Percentiles rank a stretch among this genome's conserved stretches.
Conservation (phyloP, 2,329 filamentous ascomycete genomes). For the Talaromyces sp. region DNA sequence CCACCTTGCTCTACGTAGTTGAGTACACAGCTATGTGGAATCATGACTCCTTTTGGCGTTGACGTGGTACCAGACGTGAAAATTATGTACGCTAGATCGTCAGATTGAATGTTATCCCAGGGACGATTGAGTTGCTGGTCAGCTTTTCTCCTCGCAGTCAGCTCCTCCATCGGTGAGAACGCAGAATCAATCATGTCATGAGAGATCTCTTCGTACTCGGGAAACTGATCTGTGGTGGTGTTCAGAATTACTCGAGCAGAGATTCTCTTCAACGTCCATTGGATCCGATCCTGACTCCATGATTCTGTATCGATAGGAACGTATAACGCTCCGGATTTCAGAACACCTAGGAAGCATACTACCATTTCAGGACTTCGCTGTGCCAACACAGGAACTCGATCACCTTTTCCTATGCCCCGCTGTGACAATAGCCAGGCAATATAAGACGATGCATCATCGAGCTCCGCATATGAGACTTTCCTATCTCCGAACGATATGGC, state of each 20-base stretch:
- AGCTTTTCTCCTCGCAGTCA: neutral
- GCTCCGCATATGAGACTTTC: too few species aligned
- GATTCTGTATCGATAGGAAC: slow-evolving; percentile 5
- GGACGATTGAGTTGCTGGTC: neutral
- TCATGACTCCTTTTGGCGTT: slow-evolving; percentile 22
- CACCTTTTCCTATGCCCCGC: neutral
- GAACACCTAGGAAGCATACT: neutral
- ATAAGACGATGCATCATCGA: too few species aligned
- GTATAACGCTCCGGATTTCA: neutral
- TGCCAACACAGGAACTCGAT: neutral
- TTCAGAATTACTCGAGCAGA: neutral
- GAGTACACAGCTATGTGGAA: slow-evolving; percentile 10
- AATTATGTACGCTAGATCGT: slow-evolving; percentile 17
- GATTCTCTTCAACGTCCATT: neutral
- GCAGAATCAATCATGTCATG: too few species aligned
- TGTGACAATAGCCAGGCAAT: neutral
- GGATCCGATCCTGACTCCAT: neutral
- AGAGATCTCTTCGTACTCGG: neutral
- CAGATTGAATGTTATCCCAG: neutral
- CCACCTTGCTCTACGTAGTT: neutral
- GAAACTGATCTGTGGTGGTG: neutral
- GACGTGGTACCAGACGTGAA: slow-evolving; percentile 22
- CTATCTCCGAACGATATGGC: too few species aligned
- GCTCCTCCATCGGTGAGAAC: neutral
- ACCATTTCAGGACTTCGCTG: neutral